These are phyloP conservation scores for Exophiala sp. DNA, from an alignment of 2,329 filamentous ascomycete species.

Conservation along the genomic window DNA sequence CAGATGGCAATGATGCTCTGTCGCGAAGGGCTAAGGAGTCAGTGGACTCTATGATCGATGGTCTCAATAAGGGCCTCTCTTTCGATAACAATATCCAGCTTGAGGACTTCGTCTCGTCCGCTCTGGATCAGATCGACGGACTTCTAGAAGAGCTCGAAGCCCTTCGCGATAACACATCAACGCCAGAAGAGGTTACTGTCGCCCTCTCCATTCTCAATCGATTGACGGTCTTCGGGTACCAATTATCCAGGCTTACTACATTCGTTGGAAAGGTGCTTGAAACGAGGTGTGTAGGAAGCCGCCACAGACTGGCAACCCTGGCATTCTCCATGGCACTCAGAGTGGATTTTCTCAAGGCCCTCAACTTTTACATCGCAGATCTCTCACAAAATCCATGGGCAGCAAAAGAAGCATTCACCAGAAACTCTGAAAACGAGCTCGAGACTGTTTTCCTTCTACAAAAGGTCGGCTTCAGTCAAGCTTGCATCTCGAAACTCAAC, in stretches of 20 bases:
- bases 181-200: not conserved
- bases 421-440: slow-evolving; percentile 3
- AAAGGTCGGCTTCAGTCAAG: slow-evolving; percentile 3
- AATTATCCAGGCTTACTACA: slow-evolving; percentile 3
- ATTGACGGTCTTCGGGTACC: slow-evolving; percentile 14
- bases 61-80: slow-evolving; percentile 9
- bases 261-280: not conserved
- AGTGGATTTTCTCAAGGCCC: not conserved
- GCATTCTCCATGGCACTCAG: slow-evolving; percentile 16
- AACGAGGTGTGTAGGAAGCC: not conserved
- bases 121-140: slow-evolving; percentile 1
- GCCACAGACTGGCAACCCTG: slow-evolving; percentile 9
- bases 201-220: slow-evolving; percentile 8
- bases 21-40: slow-evolving; percentile 2
- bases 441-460: slow-evolving; percentile 16
- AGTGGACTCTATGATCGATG: slow-evolving; percentile 9
- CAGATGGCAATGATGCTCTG: not conserved
- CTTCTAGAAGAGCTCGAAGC: not conserved
- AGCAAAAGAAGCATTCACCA: not conserved
- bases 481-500: slow-evolving; percentile 9
- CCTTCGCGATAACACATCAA: not conserved
- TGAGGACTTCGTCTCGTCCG: slow-evolving; percentile 6
- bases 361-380: slow-evolving; percentile 8
- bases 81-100: slow-evolving; percentile 1
- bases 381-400: not conserved